Conservation (phyloP, 2,329 filamentous ascomycete species). For the Cladophialophora carrionii region DNA sequence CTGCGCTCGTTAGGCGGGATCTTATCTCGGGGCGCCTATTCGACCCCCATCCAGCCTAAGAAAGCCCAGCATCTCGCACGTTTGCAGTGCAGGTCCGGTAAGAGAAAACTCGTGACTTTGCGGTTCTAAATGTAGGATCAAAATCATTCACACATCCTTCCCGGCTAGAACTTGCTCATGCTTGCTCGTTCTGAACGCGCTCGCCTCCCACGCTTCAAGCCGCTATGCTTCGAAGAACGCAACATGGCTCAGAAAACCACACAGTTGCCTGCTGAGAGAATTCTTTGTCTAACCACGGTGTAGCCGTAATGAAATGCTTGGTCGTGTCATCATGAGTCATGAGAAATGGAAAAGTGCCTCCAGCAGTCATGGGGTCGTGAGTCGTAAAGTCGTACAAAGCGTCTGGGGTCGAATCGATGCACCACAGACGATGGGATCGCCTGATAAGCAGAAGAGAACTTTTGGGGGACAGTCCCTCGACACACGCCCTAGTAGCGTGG, state of each 20-base stretch:
- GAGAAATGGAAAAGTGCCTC: slow-evolving; percentile 7
- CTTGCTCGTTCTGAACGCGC: slow-evolving; percentile 9
- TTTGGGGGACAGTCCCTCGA: neutral
- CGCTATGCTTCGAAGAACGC: slow-evolving; percentile 28
- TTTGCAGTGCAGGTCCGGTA: neutral
- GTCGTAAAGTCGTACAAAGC: slow-evolving; percentile 26
- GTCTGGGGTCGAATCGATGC: neutral
- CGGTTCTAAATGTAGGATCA: slow-evolving; percentile 21
- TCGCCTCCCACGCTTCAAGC: slow-evolving; percentile 19
- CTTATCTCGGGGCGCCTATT: slow-evolving; percentile 5
- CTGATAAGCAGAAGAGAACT: slow-evolving; percentile 1
- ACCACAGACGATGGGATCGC: slow-evolving; percentile 2
- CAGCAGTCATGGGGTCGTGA: slow-evolving; percentile 21
- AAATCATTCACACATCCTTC: slow-evolving; percentile 32
- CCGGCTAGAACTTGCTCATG: slow-evolving; percentile 9
- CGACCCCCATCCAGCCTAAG: neutral
- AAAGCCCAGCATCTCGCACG: neutral
- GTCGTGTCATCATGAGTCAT: slow-evolving; percentile 27
- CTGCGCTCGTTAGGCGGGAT: neutral
- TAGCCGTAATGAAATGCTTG: slow-evolving; percentile 22
- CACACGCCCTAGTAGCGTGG: slow-evolving; percentile 25
- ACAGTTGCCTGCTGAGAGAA: slow-evolving; percentile 31
- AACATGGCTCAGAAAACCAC: slow-evolving; percentile 25
- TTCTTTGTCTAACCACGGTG: slow-evolving; percentile 28
- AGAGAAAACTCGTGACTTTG: slow-evolving; percentile 12